A percentile compares a stretch with the other conserved stretches of the same genome.
phyloP scores from a whole-genome alignment of 441 rosid species.

The Erysimum cheiri region DNA sequence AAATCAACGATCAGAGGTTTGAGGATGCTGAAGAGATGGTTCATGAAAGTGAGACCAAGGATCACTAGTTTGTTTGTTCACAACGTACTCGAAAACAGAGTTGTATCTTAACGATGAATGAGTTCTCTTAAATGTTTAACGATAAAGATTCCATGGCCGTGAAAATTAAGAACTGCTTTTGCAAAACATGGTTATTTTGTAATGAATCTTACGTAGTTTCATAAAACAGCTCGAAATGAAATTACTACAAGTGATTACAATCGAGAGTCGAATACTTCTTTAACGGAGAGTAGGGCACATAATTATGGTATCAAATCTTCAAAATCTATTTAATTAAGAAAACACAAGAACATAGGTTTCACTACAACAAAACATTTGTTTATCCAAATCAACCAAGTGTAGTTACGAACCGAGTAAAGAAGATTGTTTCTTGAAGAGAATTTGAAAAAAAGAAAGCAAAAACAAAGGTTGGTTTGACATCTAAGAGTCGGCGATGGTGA shows the following conservation, averaged over 20 bases:
- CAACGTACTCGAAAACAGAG: slow-evolving; percentile 19
- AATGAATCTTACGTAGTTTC: too few relatives aligned
- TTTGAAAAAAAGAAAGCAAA: background rate
- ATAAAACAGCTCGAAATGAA: too few relatives aligned
- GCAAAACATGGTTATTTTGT: too few relatives aligned
- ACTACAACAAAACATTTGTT: slow-evolving; percentile 35
- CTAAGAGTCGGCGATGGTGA: slow-evolving; percentile 59
- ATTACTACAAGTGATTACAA: too few relatives aligned
- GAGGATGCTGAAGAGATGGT: slow-evolving; percentile 95
- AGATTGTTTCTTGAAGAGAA: slow-evolving; percentile 15
- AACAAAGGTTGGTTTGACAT: background rate
- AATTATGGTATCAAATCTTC: background rate
- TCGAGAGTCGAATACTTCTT: too few relatives aligned
- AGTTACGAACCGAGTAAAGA: slow-evolving; percentile 5
- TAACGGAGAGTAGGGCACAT: background rate
- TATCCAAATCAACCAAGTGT: slow-evolving; percentile 4
- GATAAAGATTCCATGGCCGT: background rate
- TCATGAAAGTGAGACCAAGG: slow-evolving; percentile 45
- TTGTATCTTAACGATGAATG: background rate
- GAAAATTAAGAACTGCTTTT: too few relatives aligned
- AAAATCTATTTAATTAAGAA: slow-evolving; percentile 24
- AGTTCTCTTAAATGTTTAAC: background rate
- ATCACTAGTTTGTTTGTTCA: slow-evolving; percentile 25
- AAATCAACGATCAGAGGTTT: slow-evolving; percentile 80
- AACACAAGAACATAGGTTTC: slow-evolving; percentile 8